A percentile compares a stretch with the other conserved stretches of the same genome.
Conservation (phyloP, 2,329 filamentous ascomycete genomes). For the Ceratocystis ficicola region DNA sequence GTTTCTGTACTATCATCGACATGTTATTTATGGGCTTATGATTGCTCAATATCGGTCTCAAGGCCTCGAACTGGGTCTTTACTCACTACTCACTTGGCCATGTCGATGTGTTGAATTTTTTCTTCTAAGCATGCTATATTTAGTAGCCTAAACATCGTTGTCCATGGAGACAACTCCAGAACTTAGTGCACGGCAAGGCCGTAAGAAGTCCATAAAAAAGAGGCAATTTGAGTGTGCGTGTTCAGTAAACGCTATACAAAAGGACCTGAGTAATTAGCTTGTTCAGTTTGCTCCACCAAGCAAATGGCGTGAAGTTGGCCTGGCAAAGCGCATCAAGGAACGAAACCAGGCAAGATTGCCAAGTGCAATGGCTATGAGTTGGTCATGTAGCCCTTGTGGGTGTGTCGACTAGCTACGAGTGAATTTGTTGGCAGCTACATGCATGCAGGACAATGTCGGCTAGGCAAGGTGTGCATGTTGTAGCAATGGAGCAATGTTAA, state of each 20-base stretch:
- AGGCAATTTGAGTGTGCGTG: not conserved
- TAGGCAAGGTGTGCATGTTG: no score
- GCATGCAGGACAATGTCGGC: not conserved
- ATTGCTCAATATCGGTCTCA: no score
- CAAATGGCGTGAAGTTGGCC: not conserved
- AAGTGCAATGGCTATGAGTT: not conserved
- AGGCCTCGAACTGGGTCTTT: not conserved
- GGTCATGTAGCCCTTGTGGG: not conserved
- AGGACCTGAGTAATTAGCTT: not conserved
- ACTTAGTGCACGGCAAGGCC: not conserved
- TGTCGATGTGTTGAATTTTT: not conserved
- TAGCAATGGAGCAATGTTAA: no score
- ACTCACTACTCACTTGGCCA: not conserved
- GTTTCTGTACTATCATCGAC: no score
- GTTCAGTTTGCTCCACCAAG: not conserved
- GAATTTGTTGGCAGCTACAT: not conserved
- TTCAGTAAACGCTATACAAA: not conserved
- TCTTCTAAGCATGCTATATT: not conserved
- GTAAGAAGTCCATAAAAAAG: not conserved
- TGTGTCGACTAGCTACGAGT: not conserved
- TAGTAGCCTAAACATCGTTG: not conserved
- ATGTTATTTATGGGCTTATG: no score
- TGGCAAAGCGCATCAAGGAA: not conserved
- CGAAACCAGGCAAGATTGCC: not conserved
- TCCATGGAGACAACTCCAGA: not conserved